phyloP scores from a whole-genome alignment of 1,139 yeast species.

The Suhomyces yuchorum region DNA sequence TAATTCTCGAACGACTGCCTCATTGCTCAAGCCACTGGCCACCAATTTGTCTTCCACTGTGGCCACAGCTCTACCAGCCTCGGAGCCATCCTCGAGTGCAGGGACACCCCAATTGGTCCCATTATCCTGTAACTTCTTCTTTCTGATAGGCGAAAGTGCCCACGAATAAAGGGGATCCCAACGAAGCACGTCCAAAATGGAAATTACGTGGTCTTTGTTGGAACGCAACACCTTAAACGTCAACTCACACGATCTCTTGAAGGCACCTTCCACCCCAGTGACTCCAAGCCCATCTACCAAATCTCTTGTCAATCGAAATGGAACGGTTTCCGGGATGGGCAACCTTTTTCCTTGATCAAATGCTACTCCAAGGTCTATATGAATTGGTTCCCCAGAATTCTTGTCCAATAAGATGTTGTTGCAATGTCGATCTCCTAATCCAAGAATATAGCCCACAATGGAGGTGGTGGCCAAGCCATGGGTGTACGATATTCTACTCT shows the following conservation, averaged over 20 bases:
- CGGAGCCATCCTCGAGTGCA: constrained; percentile 61
- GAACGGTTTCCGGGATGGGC: constrained; percentile 90
- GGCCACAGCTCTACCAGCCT: constrained; percentile 76
- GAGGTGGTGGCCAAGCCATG: constrained; percentile 85
- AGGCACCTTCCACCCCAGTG: constrained; percentile 77
- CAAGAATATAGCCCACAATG: constrained; percentile 82
- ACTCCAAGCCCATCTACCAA: constrained; percentile 91
- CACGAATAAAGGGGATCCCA: constrained; percentile 95
- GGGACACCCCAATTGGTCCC: constrained; percentile 24
- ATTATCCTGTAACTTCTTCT: constrained; percentile 55
- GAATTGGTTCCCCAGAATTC: constrained; percentile 85
- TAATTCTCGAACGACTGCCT: constrained; percentile 81
- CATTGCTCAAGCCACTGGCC: constrained; percentile 72
- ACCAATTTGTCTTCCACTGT: constrained; percentile 70
- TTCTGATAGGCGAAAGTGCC: constrained; percentile 75
- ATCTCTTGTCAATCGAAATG: constrained; percentile 89
- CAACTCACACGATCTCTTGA: constrained; percentile 70
- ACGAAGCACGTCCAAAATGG: constrained; percentile 80
- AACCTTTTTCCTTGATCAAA: constrained; percentile 88
- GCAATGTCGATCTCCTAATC: constrained; percentile 94
- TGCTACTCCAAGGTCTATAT: constrained; percentile 94
- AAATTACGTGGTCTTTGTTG: constrained; percentile 69
- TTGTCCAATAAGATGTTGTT: constrained; percentile 85
- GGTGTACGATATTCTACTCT: constrained; percentile 63
- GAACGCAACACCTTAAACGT: constrained; percentile 68